Evolutionary conservation across 768 basidiomycete species (phyloP).

Genomic region (Goffeauzyma gilvescens): DNA sequence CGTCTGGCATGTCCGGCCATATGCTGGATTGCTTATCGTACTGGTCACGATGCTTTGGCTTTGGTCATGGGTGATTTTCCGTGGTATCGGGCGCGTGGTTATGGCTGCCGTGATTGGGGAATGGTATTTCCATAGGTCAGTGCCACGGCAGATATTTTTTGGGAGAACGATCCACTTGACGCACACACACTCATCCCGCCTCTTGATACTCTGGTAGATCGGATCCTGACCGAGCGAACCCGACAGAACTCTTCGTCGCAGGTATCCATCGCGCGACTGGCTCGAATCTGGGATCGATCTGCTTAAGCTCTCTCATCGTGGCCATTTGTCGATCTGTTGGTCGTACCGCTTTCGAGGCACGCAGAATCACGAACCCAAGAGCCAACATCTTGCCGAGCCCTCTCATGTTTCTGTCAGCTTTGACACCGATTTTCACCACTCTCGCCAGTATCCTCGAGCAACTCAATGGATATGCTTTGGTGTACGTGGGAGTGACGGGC

Average conservation of each 20-base stretch:
- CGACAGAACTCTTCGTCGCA: constrained; percentile 47
- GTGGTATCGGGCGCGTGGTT: constrained; percentile 57
- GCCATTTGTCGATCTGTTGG: constrained; percentile 46
- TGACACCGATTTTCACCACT: constrained; percentile 29
- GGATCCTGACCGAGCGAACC: constrained; percentile 12
- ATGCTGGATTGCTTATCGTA: constrained; percentile 59
- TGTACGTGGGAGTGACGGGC: constrained; percentile 59
- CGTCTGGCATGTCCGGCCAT: constrained; percentile 42
- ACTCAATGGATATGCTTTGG: constrained; percentile 47
- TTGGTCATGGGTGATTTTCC: constrained; percentile 61
- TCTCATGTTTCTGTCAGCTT: constrained; percentile 22
- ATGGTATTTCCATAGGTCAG: constrained; percentile 69
- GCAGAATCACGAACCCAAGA: constrained; percentile 19
- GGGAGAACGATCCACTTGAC: no score
- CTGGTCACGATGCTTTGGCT: constrained; percentile 41
- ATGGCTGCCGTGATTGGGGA: constrained; percentile 68
- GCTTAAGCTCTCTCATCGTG: constrained; percentile 56
- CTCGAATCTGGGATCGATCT: constrained; percentile 62
- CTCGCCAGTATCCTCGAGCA: constrained; percentile 36
- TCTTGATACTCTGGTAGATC: background rate
- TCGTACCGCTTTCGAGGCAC: constrained; percentile 21
- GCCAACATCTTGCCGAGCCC: constrained; percentile 23
- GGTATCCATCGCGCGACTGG: constrained; percentile 61
- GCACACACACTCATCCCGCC: background rate
- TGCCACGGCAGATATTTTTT: background rate